Base-by-base conservation (phyloP, 2,329 filamentous ascomycete species). In the Monosporascus sp. region DNA sequence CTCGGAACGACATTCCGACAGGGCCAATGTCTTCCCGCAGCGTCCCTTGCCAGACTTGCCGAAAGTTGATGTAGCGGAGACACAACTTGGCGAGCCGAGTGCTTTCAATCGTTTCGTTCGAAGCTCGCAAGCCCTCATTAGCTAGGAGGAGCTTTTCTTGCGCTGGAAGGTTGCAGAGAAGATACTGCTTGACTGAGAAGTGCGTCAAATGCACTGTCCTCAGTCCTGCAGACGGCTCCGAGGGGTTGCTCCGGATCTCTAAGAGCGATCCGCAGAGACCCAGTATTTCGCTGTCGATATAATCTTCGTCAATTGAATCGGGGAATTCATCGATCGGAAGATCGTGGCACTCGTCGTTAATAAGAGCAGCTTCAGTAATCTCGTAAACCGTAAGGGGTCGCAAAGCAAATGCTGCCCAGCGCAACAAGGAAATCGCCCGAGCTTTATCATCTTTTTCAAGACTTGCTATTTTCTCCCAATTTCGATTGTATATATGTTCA, bases 351-450 rank as follows among this genome's bases (percentile, higher is more conserved):
- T 58, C 52, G 9, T 22, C 52, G 17, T 50, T 47, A 7, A 54
- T 14, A 24, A 58, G 49, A 20, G 55, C 20, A 22, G 8, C 17
- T 22, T 53, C 52, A 5, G 54, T 56, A 11, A 58, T 48, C 39
- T 58, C 56, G 2, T 11, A 9, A 5, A 58, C 5, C 25, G 50
- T 58, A 0, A 58, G 14, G 1, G 56, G 56, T 5, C 56, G 56
- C 15, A 48, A 2, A 15, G 48, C 50, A 43, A 69, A 70, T 0
- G 65, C 58, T 0, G 60, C 50, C 67, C 65, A 70, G 2, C 61
- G 64, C 0, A 73, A 52, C 1, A 73, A 52, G 0, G 59, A 50
- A 3, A 70, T 50, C 2, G 63, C 63, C 0, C 70, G 60, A 1
- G 48, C 11, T 44, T 53, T 57, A 0, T 66, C 61, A 1, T 25